A percentile compares a stretch with the other conserved stretches of the same genome.
phyloP scores from a whole-genome alignment of 2,329 filamentous ascomycete genomes.

The Calonectria ilicicola region DNA sequence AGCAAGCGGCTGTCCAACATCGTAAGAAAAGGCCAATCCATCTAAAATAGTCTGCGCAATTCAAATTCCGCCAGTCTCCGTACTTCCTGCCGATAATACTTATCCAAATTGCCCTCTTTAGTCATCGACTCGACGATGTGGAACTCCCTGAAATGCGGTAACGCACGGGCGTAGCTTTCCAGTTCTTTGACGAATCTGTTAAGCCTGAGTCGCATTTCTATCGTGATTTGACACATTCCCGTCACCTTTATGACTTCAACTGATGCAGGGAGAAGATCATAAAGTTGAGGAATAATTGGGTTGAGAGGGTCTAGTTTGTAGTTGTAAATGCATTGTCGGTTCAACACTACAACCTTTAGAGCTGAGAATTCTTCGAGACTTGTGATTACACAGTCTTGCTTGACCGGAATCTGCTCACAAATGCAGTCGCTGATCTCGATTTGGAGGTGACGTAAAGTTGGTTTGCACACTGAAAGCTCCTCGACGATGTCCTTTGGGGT shows the following conservation, averaged over 20 bases:
- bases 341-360: not conserved
- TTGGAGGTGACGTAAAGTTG: not conserved
- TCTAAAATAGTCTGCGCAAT: not conserved
- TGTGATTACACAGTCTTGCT: not conserved
- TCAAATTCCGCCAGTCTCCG: too few species aligned
- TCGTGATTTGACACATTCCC: not conserved
- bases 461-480: not conserved
- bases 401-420: not conserved
- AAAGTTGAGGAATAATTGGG: not conserved
- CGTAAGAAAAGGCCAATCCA: not conserved
- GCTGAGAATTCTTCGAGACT: not conserved
- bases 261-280: not conserved
- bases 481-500: not conserved
- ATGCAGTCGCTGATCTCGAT: not conserved
- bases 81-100: not conserved
- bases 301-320: not conserved
- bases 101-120: not conserved
- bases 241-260: not conserved
- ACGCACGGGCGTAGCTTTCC: not conserved
- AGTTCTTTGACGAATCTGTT: not conserved
- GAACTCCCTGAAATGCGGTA: not conserved
- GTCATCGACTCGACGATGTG: not conserved
- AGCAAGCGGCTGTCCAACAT: too few species aligned
- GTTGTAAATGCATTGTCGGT: not conserved
- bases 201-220: not conserved